Percentiles rank a stretch among this genome's conserved stretches.
Conservation (phyloP, 805 yeast species). For the Candida maris region DNA sequence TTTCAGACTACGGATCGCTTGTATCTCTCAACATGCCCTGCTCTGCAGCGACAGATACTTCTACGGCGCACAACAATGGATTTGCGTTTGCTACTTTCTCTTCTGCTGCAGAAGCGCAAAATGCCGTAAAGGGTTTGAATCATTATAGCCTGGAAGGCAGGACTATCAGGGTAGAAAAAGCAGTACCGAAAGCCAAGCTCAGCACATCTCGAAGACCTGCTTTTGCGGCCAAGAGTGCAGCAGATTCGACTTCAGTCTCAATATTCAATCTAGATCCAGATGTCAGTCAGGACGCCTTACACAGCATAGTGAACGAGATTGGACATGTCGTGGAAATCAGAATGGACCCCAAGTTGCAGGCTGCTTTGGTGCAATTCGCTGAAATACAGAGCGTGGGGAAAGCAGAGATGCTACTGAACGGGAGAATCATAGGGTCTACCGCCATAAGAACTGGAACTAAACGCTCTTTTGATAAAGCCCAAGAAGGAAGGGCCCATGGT, state of each 20-base stretch:
- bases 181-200: constrained; percentile 29
- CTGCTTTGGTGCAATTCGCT: constrained; percentile 49
- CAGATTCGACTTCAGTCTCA: constrained; percentile 18
- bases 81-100: constrained; percentile 60
- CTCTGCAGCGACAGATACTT: constrained; percentile 25
- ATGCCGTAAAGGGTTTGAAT: constrained; percentile 41
- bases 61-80: constrained; percentile 48
- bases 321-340: constrained; percentile 42
- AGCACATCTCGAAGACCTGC: not conserved
- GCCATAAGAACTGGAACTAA: constrained; percentile 31
- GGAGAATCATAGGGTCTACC: constrained; percentile 34
- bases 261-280: constrained; percentile 35
- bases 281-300: constrained; percentile 34
- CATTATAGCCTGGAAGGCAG: constrained; percentile 43
- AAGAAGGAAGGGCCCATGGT: not conserved
- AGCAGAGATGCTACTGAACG: constrained; percentile 42
- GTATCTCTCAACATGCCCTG: constrained; percentile 51
- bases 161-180: constrained; percentile 44
- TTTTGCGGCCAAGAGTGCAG: not conserved
- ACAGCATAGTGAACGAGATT: constrained; percentile 25
- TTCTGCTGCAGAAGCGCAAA: constrained; percentile 39
- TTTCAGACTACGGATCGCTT: constrained; percentile 49
- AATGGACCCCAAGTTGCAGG: constrained; percentile 41
- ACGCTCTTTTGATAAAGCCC: constrained; percentile 25
- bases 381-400: constrained; percentile 46